A percentile compares a stretch with the other conserved stretches of the same genome.
These are phyloP conservation scores for Hevea brasiliensis DNA, from an alignment of 345 rosid species.

Conservation along the genomic window DNA sequence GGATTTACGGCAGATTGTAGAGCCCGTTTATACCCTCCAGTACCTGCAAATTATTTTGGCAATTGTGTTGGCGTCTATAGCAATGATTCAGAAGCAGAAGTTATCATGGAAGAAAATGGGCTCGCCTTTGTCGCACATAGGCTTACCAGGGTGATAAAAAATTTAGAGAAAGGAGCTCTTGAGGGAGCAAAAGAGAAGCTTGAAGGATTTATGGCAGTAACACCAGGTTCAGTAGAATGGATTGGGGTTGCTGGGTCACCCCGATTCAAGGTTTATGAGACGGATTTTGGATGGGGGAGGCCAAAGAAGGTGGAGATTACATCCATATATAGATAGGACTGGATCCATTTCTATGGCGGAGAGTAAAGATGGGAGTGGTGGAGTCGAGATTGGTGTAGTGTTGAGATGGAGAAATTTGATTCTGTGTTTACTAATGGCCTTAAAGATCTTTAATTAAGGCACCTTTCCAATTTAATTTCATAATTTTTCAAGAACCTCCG, in stretches of 20 bases:
- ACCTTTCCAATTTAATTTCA: background rate
- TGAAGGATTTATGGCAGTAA: background rate
- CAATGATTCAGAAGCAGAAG: background rate
- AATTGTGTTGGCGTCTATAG: slow-evolving; percentile 8
- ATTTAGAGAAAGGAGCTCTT: background rate
- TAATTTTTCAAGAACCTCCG: too few relatives aligned
- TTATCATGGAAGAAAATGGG: slow-evolving; percentile 11
- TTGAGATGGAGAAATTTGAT: background rate
- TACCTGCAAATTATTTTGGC: background rate
- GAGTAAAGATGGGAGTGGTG: slow-evolving; percentile 29
- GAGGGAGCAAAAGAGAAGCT: slow-evolving; percentile 13
- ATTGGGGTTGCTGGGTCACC: slow-evolving; percentile 6
- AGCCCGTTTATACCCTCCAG: too few relatives aligned
- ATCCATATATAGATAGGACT: slow-evolving; percentile 1
- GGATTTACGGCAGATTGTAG: too few relatives aligned
- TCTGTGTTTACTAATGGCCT: background rate
- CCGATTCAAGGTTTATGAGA: background rate
- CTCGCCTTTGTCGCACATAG: background rate
- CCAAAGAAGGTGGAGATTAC: slow-evolving; percentile 1
- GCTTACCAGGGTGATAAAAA: background rate
- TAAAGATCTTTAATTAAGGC: background rate
- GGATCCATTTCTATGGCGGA: slow-evolving; percentile 24
- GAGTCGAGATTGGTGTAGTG: slow-evolving; percentile 37
- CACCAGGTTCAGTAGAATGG: slow-evolving; percentile 7
- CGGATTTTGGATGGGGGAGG: slow-evolving; percentile 3